A percentile compares a stretch with the other conserved stretches of the same genome.
phyloP scores from a whole-genome alignment of 495 filamentous ascomycete genomes.

The Aspergillus kassunensis region DNA sequence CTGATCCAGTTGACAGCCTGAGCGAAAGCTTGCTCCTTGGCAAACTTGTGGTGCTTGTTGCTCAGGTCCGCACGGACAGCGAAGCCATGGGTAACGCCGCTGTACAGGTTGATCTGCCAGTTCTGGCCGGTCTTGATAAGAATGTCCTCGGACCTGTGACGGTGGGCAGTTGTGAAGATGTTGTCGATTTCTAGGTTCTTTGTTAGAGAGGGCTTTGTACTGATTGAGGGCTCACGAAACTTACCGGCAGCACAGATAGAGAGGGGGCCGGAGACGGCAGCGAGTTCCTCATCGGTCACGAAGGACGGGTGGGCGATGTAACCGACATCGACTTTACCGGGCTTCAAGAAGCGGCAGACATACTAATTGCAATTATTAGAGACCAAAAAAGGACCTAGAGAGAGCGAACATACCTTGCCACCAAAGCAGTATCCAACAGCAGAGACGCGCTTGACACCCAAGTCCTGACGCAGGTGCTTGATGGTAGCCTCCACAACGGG shows the following conservation, averaged over 20 bases:
- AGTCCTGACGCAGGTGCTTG: conserved; percentile 53
- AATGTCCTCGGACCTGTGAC: conserved; percentile 58
- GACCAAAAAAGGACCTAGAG: background rate
- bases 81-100: conserved; percentile 75
- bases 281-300: conserved; percentile 71
- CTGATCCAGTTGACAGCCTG: conserved; percentile 82
- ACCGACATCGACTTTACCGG: conserved; percentile 56
- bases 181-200: conserved; percentile 62
- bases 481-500: conserved; percentile 59
- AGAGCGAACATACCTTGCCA: conserved; percentile 31
- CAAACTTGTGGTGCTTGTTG: conserved; percentile 61
- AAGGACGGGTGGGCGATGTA: conserved; percentile 76
- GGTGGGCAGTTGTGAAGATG: conserved; percentile 74
- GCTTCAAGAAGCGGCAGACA: conserved; percentile 42
- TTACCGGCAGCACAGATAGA: conserved; percentile 70
- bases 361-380: conserved; percentile 24
- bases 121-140: conserved; percentile 58
- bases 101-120: conserved; percentile 81
- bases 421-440: conserved; percentile 51
- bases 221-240: conserved; percentile 13
- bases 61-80: conserved; percentile 64
- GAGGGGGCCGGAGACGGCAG: conserved; percentile 64
- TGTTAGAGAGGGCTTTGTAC: background rate
- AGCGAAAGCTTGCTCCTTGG: conserved; percentile 80
- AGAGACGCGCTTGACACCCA: conserved; percentile 64